Percentiles rank a stretch among this genome's conserved stretches.
phyloP scores from a whole-genome alignment of 2,329 filamentous ascomycete species.

The Colletotrichum lini region DNA sequence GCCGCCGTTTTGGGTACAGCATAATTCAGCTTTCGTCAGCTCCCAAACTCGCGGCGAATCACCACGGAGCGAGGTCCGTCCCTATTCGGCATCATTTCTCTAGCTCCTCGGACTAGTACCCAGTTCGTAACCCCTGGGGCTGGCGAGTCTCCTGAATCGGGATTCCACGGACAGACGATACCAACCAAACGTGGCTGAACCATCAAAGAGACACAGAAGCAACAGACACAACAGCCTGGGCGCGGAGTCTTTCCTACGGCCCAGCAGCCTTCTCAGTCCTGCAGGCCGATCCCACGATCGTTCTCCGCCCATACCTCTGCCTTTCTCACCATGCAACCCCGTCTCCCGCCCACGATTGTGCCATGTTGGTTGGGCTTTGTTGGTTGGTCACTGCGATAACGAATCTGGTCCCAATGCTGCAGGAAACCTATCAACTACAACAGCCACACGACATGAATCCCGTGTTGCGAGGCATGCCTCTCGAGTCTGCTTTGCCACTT shows the following conservation, averaged over 20 bases:
- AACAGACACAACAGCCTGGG: not conserved
- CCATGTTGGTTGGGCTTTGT: not conserved
- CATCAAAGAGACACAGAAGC: constrained; percentile 20
- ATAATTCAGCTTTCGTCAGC: constrained; percentile 31
- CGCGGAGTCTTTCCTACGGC: constrained; percentile 22
- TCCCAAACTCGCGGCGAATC: constrained; percentile 17
- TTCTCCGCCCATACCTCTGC: not conserved
- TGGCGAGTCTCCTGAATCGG: constrained; percentile 34
- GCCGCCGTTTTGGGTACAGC: constrained; percentile 6
- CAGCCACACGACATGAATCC: not conserved
- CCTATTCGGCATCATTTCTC: constrained; percentile 33
- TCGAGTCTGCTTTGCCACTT: constrained; percentile 25
- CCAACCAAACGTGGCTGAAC: constrained; percentile 35
- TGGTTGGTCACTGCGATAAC: not conserved
- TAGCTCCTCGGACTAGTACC: constrained; percentile 28
- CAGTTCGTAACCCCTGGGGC: constrained; percentile 37
- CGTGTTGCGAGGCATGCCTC: not conserved
- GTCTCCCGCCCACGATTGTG: not conserved
- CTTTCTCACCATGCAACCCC: not conserved
- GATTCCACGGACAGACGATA: constrained; percentile 13
- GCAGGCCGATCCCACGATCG: constrained; percentile 17
- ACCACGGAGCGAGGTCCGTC: constrained; percentile 39
- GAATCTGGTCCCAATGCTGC: not conserved
- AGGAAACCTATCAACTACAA: not conserved
- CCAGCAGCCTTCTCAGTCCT: not conserved